Evolutionary conservation across 2,329 filamentous ascomycete species (phyloP).

Genomic region (Hypoxylon sp.): DNA sequence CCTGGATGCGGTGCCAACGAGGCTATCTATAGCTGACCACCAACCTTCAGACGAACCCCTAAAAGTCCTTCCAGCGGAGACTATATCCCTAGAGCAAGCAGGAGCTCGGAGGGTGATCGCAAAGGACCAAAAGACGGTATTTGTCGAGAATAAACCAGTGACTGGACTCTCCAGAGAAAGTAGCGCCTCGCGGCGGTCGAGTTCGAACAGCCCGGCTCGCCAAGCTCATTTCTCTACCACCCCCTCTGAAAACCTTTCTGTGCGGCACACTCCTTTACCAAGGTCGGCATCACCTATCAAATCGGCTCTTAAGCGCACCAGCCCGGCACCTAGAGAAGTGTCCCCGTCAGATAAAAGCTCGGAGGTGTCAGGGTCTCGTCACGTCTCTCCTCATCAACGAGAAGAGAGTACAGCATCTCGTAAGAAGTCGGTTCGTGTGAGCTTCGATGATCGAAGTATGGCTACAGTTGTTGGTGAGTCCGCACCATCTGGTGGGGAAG

Average conservation of each 20-base stretch:
- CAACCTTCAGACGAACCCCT: slow-evolving; percentile 26
- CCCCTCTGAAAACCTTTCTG: slow-evolving; percentile 62
- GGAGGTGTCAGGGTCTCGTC: slow-evolving; percentile 55
- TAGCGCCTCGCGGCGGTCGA: slow-evolving; percentile 50
- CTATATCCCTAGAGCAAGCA: slow-evolving; percentile 6
- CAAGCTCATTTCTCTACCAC: slow-evolving; percentile 74
- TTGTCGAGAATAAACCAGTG: slow-evolving; percentile 44
- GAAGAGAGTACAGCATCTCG: slow-evolving; percentile 57
- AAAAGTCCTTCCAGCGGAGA: slow-evolving; percentile 12
- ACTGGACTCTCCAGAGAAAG: slow-evolving; percentile 39
- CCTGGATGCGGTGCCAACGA: slow-evolving; percentile 53
- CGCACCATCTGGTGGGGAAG: slow-evolving; percentile 52
- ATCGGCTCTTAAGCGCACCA: slow-evolving; percentile 77
- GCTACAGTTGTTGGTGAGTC: slow-evolving; percentile 65
- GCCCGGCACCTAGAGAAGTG: slow-evolving; percentile 61
- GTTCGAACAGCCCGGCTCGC: slow-evolving; percentile 72
- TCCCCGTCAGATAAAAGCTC: slow-evolving; percentile 65
- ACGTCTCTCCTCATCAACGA: slow-evolving; percentile 43
- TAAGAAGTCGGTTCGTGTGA: slow-evolving; percentile 78
- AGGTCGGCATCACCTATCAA: slow-evolving; percentile 81
- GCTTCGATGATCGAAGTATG: slow-evolving; percentile 77
- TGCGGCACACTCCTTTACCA: slow-evolving; percentile 75
- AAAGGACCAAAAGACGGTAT: slow-evolving; percentile 30
- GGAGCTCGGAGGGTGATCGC: slow-evolving; percentile 27
- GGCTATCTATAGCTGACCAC: slow-evolving; percentile 47